Base-by-base conservation (phyloP, 1,284 basidiomycete genomes). In the Leccinum griseonigrum region DNA sequence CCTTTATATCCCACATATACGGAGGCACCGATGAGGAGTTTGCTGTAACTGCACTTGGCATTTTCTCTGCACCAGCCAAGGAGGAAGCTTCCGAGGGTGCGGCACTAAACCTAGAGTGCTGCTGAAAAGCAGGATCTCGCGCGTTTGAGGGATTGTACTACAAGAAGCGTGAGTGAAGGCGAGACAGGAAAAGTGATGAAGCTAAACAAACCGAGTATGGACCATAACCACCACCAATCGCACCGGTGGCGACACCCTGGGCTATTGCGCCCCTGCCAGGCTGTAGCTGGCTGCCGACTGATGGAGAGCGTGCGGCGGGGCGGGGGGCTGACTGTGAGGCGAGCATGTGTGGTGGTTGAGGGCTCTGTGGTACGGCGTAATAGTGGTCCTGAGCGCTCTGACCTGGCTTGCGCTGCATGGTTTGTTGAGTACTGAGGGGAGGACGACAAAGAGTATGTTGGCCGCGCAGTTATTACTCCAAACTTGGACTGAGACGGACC, bases 221-320 rank as follows among this genome's bases (percentile, higher is more conserved):
- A 16, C 91, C 91, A 78, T 90, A 92, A 22, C 83, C 84, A 52
- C 82, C 81, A 10, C 90, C 90, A 71, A 92, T 89, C 46, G 79
- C 79, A 18, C 90, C 91, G 29, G 81, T 87, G 4, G 88, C 88
- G 13, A 92, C 89, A 54, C 87, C 85, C 63, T 85, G 85, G 14
- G 86, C 83, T 57, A 88, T 84, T 18, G 84, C 83, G 61, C 81
- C 81, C 64, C 83, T 77, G 54, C 79, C 76, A 54, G 78, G 64
- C 65, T 78, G 75, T 62, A 76, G 65, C 56, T 74, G 69, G 38
- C 71, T 73, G 57, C 53, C 67, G 60, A 68, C 31, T 16, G 77
- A 76, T n/a, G 70, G 57, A 48, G 74, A 69, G 56, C 69, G 62
- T 5, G 63, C 70, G 31, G 76, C 66, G 1, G 67, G 70, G 58